Evolutionary conservation across 208 protist species (phyloP).

Genomic region (Leishmania tarentolae): DNA sequence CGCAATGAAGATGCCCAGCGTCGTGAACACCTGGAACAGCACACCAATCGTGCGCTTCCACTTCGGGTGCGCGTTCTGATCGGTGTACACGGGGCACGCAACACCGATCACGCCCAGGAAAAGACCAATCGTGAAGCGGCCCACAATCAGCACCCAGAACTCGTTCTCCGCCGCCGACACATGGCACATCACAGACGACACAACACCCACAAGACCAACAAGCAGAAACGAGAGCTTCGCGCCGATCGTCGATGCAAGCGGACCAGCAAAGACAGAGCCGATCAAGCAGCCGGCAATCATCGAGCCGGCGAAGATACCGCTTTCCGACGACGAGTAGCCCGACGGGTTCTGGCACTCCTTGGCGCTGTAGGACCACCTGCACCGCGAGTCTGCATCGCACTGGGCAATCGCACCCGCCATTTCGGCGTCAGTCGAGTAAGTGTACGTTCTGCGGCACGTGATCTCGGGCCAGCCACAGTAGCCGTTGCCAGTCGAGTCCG

Average conservation of each 20-base stretch:
- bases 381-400: constrained; percentile 40
- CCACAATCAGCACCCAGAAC: constrained; percentile 75
- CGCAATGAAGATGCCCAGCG: constrained; percentile 85
- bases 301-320: constrained; percentile 77
- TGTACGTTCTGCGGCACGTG: constrained; percentile 38
- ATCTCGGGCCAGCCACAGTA: constrained; percentile 47
- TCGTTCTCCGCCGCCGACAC: constrained; percentile 45
- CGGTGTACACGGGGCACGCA: constrained; percentile 76
- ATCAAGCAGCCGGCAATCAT: constrained; percentile 86
- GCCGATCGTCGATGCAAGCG: constrained; percentile 47
- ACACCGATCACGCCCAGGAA: constrained; percentile 65
- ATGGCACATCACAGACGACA: constrained; percentile 69
- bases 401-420: background rate
- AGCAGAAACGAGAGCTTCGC: constrained; percentile 61
- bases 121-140: constrained; percentile 77
- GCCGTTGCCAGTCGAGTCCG: background rate
- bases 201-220: constrained; percentile 52
- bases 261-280: constrained; percentile 69
- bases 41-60: constrained; percentile 62
- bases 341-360: constrained; percentile 50
- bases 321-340: constrained; percentile 61
- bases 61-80: constrained; percentile 65
- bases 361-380: constrained; percentile 57
- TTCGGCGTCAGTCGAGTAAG: background rate
- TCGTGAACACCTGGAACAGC: constrained; percentile 85